Evolutionary conservation across 1,284 basidiomycete species (phyloP), one percentile per base, ranked within the genome.

Genomic region (Hemileia vastatrix): DNA sequence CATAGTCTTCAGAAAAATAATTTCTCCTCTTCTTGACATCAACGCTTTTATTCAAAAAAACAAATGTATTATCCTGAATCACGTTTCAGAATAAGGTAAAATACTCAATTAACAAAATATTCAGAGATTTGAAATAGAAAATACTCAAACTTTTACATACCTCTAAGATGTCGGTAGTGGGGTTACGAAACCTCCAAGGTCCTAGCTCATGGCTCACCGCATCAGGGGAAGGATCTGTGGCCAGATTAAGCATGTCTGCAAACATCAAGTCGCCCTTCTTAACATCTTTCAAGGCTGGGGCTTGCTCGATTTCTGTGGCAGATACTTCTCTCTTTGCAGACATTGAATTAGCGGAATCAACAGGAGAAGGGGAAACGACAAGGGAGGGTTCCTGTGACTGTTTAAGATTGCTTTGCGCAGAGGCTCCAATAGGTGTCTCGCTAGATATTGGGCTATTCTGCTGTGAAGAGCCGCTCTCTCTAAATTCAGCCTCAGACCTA

Each of bases 151-250:
- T 43, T 8, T 19, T 19, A 57, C 66, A 45, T 45, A 69, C 70
- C 64, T 78, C 77, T 40, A 77, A 68, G 62, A 76, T 73, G 64
- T 78, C 77, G 2, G 72, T 69, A 1, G 67, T 67, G 3, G 75
- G 73, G 53, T 77, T 74, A 1, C 68, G 64, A 54, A 77, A 78
- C 43, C 76, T 71, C 75, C 74, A 78, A 0, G 77, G 75, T 5
- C 77, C 77, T 0, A 78, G 65, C 66, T 70, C 61, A 8, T 70
- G 68, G 49, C 52, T 32, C n/a, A 56, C 72, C 71, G 24, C 71
- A 66, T 66, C 67, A 65, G 13, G 65, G 65, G n/a, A 24, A 4
- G 45, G 44, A 11, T 43, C 32, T 50, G 6, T 54, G 19, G 45
- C 44, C 3, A 47, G 18, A 9, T 45, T 52, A 1, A 76, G 64